phyloP scores from a whole-genome alignment of 1,139 yeast genomes.

The Eremothecium gossypii region DNA sequence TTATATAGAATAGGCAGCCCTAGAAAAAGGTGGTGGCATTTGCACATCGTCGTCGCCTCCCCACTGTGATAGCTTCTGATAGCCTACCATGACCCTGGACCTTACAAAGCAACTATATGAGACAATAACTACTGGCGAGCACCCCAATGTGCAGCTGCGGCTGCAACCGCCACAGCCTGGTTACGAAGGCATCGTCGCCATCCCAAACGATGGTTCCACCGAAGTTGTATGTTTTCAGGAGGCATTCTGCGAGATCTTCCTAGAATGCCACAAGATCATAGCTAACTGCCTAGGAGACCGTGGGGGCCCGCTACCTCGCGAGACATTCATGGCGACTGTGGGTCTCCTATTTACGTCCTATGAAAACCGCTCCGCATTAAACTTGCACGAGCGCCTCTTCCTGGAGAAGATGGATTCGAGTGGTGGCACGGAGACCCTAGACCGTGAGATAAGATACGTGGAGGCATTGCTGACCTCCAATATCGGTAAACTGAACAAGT shows the following conservation, averaged over 20 bases:
- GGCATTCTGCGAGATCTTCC: slow-evolving; percentile 23
- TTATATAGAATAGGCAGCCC: no score
- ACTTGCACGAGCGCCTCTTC: slow-evolving; percentile 24
- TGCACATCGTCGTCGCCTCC: no score
- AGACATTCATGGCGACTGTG: slow-evolving; percentile 19
- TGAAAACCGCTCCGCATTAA: slow-evolving; percentile 33
- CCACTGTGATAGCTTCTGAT: background rate
- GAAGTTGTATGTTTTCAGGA: slow-evolving; percentile 29
- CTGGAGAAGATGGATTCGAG: slow-evolving; percentile 5
- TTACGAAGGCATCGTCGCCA: slow-evolving; percentile 11
- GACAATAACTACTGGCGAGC: background rate
- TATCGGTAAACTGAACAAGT: slow-evolving; percentile 35
- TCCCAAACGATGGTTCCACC: slow-evolving; percentile 10
- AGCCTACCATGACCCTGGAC: background rate
- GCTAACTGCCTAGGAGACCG: background rate
- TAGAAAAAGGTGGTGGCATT: no score
- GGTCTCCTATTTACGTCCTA: slow-evolving; percentile 35
- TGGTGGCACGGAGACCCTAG: background rate
- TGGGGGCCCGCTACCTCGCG: slow-evolving; percentile 2
- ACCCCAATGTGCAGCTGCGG: slow-evolving; percentile 12
- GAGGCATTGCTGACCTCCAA: slow-evolving; percentile 31
- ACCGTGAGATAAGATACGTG: slow-evolving; percentile 22
- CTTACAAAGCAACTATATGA: background rate
- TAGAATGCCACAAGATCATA: slow-evolving; percentile 25
- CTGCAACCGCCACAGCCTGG: slow-evolving; percentile 20